Base-by-base conservation (phyloP, 805 yeast species). In the Candida takata region DNA sequence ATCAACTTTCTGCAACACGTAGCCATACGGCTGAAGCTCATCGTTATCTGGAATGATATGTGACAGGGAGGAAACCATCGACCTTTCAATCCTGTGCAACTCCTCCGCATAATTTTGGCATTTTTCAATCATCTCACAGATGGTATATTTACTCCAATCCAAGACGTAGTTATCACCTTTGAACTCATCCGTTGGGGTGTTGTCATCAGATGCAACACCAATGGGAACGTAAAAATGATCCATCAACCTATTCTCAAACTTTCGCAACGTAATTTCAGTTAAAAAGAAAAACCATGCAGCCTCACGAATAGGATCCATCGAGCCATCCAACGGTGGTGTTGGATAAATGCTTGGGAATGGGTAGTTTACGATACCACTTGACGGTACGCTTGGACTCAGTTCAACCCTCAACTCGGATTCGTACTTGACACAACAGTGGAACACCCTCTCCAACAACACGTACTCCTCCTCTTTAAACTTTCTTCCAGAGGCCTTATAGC, bases 341-440 rank as follows among this genome's bases (percentile, higher is more conserved):
- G 56, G 56, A 20, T 49, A 51, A 4, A 49, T 20, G 17, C 36
- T 32, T 19, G 48, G 50, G 37, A 49, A 49, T 10, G 48, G 47
- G 31, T 47, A 51, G 36, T 48, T 44, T 13, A 44, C 45, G 20
- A 51, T 49, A 8, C 52, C 54, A 33, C 51, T 44, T 5, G 49
- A 34, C 17, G 54, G 54, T 2, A 51, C 35, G n/a, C 38, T 33
- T 31, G 54, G 56, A 4, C 53, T 42, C 7, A 51, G 29, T 33
- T 49, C 54, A 6, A 51, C 56, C 23, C 54, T 36, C 8, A 49
- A 24, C 30, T 51, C 56, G 24, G 46, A 44, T 28, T 51, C 54
- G 24, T 45, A 49, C 36, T 45, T 48, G 15, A 48, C 33, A 37
- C 54, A 51, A 5, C 47, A 42, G 29, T 48, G 46, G 35, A 51